Conservation (phyloP, 2,329 filamentous ascomycete species). For the Venturia effusa region DNA sequence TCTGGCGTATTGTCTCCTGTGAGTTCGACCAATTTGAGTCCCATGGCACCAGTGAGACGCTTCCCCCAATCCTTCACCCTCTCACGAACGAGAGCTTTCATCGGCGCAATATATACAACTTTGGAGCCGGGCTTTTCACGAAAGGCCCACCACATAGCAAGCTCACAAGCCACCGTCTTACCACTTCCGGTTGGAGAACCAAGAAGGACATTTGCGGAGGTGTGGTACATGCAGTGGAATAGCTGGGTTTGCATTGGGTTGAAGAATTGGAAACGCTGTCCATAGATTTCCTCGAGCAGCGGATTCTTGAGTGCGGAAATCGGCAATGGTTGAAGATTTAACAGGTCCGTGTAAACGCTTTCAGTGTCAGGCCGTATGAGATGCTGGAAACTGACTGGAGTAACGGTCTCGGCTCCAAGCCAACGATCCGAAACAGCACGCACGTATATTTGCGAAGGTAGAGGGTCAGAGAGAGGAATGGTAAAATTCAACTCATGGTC, state of each 20-base stretch:
- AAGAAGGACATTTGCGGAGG: conserved; percentile 79
- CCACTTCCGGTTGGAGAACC: conserved; percentile 95
- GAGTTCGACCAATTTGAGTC: conserved; percentile 83
- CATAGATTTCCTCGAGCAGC: conserved; percentile 77
- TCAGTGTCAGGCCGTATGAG: conserved; percentile 95
- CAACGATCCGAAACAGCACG: conserved; percentile 89
- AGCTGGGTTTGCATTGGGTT: conserved; percentile 99
- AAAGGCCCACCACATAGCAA: conserved; percentile 99
- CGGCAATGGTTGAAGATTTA: conserved; percentile 83
- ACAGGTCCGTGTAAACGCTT: conserved; percentile 88
- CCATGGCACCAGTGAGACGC: conserved; percentile 70
- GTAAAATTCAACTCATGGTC: conserved; percentile 98
- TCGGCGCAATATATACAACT: conserved; percentile 96
- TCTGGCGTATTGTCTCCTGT: conserved; percentile 98
- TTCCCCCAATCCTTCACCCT: conserved; percentile 90
- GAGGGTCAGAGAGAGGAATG: conserved; percentile 83
- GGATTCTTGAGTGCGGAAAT: conserved; percentile 82
- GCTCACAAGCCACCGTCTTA: conserved; percentile 89
- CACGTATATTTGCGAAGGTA: conserved; percentile 94
- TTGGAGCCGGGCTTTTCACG: conserved; percentile 89
- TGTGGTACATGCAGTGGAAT: conserved; percentile 93
- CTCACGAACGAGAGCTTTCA: conserved; percentile 97
- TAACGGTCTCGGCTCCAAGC: conserved; percentile 93
- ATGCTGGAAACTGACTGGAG: conserved; percentile 93
- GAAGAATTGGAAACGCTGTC: conserved; percentile 84